A percentile compares a stretch with the other conserved stretches of the same genome.
Evolutionary conservation across 169 alveolate species (phyloP).

Genomic region (Plasmodium cynomolgi): DNA sequence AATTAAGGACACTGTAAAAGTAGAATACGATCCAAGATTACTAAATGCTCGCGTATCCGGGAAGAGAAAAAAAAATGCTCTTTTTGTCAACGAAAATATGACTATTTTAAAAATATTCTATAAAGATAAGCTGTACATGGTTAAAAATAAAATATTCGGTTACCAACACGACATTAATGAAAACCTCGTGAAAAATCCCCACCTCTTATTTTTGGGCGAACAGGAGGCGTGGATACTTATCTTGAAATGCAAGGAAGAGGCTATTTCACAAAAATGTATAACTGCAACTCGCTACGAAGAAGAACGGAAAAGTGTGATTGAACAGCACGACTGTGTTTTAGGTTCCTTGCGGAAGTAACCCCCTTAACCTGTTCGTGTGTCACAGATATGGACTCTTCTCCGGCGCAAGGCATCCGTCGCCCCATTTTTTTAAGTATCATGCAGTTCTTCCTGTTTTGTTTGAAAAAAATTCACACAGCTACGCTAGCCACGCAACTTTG

Average conservation of each 20-base stretch:
- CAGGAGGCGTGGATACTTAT: slow-evolving; percentile 64
- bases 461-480: neutral
- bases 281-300: slow-evolving; percentile 17
- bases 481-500: neutral
- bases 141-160: slow-evolving; percentile 67
- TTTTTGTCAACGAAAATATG: slow-evolving; percentile 31
- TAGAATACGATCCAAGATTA: slow-evolving; percentile 51
- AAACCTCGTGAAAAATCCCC: slow-evolving; percentile 32
- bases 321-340: slow-evolving; percentile 14
- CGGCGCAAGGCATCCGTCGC: neutral
- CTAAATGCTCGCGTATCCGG: slow-evolving; percentile 59
- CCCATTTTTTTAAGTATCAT: neutral
- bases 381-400: neutral
- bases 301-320: slow-evolving; percentile 9
- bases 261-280: neutral
- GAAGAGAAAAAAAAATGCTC: slow-evolving; percentile 58
- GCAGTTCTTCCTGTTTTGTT: neutral
- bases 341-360: slow-evolving; percentile 5
- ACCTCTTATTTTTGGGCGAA: slow-evolving; percentile 10
- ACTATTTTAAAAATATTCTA: slow-evolving; percentile 38
- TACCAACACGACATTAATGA: slow-evolving; percentile 52
- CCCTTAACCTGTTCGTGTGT: neutral
- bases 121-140: slow-evolving; percentile 24
- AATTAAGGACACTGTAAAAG: slow-evolving; percentile 52
- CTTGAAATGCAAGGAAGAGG: slow-evolving; percentile 18